A percentile compares a stretch with the other conserved stretches of the same genome.
phyloP scores from a whole-genome alignment of 2,329 filamentous ascomycete genomes.

The Rhynchosporium graminicola region DNA sequence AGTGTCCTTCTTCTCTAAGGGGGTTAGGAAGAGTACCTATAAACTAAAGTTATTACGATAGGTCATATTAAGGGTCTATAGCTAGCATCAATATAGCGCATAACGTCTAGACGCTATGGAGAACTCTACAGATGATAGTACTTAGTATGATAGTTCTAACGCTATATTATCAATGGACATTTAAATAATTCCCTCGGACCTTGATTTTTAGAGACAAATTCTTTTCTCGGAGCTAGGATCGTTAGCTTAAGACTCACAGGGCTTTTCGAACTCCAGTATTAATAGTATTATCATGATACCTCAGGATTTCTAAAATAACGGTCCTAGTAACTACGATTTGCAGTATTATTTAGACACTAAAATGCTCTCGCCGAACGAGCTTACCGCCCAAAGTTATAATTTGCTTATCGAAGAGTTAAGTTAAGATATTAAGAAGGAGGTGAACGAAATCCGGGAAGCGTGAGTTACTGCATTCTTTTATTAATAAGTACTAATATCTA shows the following conservation, averaged over 20 bases:
- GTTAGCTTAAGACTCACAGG: not conserved
- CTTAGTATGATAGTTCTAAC: not conserved
- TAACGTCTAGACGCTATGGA: not conserved
- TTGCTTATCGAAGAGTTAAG: not conserved
- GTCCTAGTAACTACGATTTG: not conserved
- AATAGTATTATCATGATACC: not conserved
- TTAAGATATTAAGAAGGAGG: not conserved
- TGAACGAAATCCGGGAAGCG: not conserved
- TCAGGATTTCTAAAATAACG: not conserved
- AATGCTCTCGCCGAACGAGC: not conserved
- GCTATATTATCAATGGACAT: not conserved
- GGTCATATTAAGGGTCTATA: not conserved
- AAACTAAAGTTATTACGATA: not conserved
- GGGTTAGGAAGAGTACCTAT: not conserved
- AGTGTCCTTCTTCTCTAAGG: not conserved
- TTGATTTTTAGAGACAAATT: constrained; percentile 4
- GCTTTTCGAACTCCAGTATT: constrained; percentile 1
- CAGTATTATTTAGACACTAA: not conserved
- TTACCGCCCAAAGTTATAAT: not conserved
- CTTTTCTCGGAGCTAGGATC: not conserved
- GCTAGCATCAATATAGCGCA: constrained; percentile 3
- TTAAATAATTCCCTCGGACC: not conserved
- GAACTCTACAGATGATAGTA: not conserved
- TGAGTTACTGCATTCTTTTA: not conserved
- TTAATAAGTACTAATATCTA: not conserved